A percentile compares a stretch with the other conserved stretches of the same genome.
These are phyloP conservation scores for Rugosomyces carneus DNA, from an alignment of 1,284 basidiomycete species.

Conservation along the genomic window DNA sequence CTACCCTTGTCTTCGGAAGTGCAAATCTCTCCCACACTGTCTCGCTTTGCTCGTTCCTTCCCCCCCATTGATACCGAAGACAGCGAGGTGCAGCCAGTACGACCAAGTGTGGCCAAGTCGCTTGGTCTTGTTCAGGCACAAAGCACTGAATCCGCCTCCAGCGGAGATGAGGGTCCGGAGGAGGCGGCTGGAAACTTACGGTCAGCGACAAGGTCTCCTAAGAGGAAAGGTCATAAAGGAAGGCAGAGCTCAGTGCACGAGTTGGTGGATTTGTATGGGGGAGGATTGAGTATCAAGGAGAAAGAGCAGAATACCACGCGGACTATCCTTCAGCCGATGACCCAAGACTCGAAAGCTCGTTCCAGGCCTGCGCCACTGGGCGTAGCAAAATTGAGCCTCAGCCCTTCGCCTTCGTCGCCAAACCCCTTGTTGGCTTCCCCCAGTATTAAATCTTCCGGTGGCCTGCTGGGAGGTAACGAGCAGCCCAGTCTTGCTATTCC, in stretches of 20 bases:
- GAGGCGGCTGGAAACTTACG: constrained; percentile 36
- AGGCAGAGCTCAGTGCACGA: constrained; percentile 77
- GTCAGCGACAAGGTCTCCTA: constrained; percentile 19
- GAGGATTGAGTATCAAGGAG: constrained; percentile 36
- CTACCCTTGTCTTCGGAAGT: constrained; percentile 18
- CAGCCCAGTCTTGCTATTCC: constrained; percentile 17
- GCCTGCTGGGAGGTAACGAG: constrained; percentile 5
- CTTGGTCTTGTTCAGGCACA: constrained; percentile 16
- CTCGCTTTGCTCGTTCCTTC: constrained; percentile 30
- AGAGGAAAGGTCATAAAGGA: constrained; percentile 34
- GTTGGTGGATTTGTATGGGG: constrained; percentile 70
- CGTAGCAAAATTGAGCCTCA: constrained; percentile 7
- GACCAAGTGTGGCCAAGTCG: constrained; percentile 24
- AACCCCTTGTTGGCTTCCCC: constrained; percentile 7
- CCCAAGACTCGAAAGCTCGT: constrained; percentile 8
- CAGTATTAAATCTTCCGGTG: constrained; percentile 1
- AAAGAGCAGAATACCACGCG: constrained; percentile 25
- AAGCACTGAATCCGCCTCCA: constrained; percentile 40
- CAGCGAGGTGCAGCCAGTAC: constrained; percentile 19
- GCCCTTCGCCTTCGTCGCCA: constrained; percentile 1
- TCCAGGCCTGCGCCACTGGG: background rate
- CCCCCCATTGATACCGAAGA: constrained; percentile 25
- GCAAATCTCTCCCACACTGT: constrained; percentile 27
- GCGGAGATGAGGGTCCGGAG: constrained; percentile 59
- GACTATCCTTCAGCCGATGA: background rate